Conservation (phyloP, 1,139 yeast genomes). For the Candida labiduridarum region DNA sequence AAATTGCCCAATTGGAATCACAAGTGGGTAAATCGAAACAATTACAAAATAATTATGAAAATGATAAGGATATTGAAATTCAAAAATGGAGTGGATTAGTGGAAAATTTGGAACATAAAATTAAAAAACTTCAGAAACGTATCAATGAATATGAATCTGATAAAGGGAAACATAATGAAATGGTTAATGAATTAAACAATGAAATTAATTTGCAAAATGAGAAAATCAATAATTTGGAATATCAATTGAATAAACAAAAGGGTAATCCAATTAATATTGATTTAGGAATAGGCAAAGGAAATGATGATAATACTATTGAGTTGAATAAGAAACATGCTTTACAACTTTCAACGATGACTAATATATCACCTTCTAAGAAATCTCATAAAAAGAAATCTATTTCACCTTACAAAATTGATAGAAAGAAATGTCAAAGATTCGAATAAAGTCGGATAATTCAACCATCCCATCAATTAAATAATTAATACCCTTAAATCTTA, state of each 20-base stretch:
- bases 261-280: not conserved
- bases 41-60: not conserved
- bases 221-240: not conserved
- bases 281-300: not conserved
- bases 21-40: conserved; percentile 3
- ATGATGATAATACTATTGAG: no score
- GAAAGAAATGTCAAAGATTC: not conserved
- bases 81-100: not conserved
- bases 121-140: not conserved
- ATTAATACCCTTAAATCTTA: not conserved
- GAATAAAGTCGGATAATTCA: not conserved
- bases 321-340: not conserved
- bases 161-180: not conserved
- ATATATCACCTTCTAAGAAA: conserved; percentile 5
- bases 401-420: not conserved
- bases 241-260: not conserved
- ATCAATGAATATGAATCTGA: not conserved
- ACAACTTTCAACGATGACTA: not conserved
- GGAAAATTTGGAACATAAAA: conserved; percentile 1
- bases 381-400: not conserved
- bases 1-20: not conserved
- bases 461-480: not conserved
- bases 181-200: conserved; percentile 2
- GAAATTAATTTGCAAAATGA: not conserved
- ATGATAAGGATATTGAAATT: conserved; percentile 2